Base-by-base conservation (phyloP, 139 green algal species). In the Edaphochlamys debaryana region DNA sequence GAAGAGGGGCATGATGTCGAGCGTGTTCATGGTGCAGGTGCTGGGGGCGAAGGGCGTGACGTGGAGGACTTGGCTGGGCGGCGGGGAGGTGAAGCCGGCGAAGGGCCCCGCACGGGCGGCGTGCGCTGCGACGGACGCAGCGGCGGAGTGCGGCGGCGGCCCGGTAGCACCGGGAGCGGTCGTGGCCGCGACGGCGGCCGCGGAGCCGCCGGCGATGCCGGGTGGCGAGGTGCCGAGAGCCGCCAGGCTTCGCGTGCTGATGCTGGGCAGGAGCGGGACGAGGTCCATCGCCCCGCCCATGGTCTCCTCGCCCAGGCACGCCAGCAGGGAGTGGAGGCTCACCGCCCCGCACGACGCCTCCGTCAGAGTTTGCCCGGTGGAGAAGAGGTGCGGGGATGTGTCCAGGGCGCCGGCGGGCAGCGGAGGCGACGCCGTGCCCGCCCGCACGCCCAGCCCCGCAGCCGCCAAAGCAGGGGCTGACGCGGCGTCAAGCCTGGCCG, bases 1-100 rank as follows among this genome's bases (percentile, higher is more conserved):
- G 64, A 82, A 82, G 34, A 82, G 42, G 38, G 62, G 76, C 22
- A 66, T 1, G 22, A 73, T 52, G 76, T 82, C 76, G 42, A 73
- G 45, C 8, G 63, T 67, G 42, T 37, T 37, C 20, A 82, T 5
- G 30, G 63, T 82, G 42, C 42, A 66, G n/a, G 42, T 48, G 64
- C 63, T 74, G 19, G 23, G 63, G 23, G 76, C 76, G 42, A n/a
- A 66, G 3, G 76, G 76, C 42, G 76, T 74, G 3, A 82, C 23
- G n/a, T 73, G 76, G 42, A 82, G 42, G 62, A 82, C 42, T 32
- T 73, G 42, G 32, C 63, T 50, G 20, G n/a, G 76, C 7, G 76
- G 42, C 1, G 76, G 76, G 9, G 76, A 82, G 3, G 36, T 15
- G 42, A 82, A 73, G 62, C 2, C 45, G 23, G 38, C 37, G 38